Evolutionary conservation across 176 grass and related monocot genomes (phyloP), one percentile per base, ranked within the genome.

Genomic region (Carex myosuroides): DNA sequence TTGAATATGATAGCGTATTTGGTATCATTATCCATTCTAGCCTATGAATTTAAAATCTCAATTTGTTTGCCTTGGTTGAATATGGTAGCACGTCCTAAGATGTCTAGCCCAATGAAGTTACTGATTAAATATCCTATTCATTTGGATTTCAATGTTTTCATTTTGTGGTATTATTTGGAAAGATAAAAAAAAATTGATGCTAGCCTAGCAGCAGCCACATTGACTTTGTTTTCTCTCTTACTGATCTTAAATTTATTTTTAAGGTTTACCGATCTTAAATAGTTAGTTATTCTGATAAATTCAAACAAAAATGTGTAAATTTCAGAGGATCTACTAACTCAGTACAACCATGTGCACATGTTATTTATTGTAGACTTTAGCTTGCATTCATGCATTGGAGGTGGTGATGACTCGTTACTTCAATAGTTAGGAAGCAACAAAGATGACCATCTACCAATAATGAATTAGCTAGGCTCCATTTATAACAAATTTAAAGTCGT

Each of bases 381-480:
- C 20, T 56, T 55, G 20, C 22, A 32, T 32, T 55, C n/a, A 32
- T 55, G n/a, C 22, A 32, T 32, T 55, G 8, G 24, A 55, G 72
- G 50, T 55, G 2, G 50, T 77, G 16, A 8, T 76, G 48, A 76
- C 72, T 76, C 55, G 46, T 75, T 54, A 75, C 71, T 75, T 53
- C 2, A 17, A 76, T 55, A 77, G 6, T 30, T 77, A 50, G 72
- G 50, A 56, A 77, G 24, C 44, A 17, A 33, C 0, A 56, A 17
- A 12, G 1, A 82, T 61, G 39, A 46, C 37, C 13, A 82, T 82
- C 61, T 67, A 82, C 60, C 60, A 82, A 39, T 35, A 82, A 44
- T 82, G 5, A 65, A 67, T 82, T 67, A 68, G 80, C 44, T 82
- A 67, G 9, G 37, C 60, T 48, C 57, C 46, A 65, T 67, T 82